These are phyloP conservation scores for Neurospora crassa DNA, from an alignment of 2,329 filamentous ascomycete species.

Conservation along the genomic window DNA sequence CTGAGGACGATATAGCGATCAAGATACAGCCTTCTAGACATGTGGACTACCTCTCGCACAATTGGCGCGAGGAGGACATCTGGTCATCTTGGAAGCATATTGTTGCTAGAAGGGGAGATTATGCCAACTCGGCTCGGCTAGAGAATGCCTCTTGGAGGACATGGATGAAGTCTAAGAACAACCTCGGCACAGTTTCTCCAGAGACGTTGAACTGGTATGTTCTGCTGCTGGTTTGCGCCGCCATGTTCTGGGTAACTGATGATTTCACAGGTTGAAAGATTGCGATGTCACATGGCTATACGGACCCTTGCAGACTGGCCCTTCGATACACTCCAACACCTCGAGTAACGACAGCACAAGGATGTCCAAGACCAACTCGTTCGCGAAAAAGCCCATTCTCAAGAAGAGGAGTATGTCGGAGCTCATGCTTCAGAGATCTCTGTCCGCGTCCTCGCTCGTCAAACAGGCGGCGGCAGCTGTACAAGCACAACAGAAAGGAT, in stretches of 20 bases:
- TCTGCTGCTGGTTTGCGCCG: neutral
- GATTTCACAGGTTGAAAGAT: slow-evolving; percentile 72
- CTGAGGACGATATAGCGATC: slow-evolving; percentile 72
- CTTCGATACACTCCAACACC: slow-evolving; percentile 33
- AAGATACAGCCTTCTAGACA: slow-evolving; percentile 69
- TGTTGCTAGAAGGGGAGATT: slow-evolving; percentile 66
- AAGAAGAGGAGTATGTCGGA: slow-evolving; percentile 97
- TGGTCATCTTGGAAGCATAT: slow-evolving; percentile 97
- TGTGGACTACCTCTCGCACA: slow-evolving; percentile 91
- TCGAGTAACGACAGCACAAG: slow-evolving; percentile 27
- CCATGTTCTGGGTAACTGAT: slow-evolving; percentile 6
- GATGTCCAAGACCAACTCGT: slow-evolving; percentile 50
- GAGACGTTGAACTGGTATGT: slow-evolving; percentile 87
- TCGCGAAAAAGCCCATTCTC: slow-evolving; percentile 81
- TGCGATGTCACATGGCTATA: slow-evolving; percentile 98
- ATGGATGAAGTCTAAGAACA: slow-evolving; percentile 89
- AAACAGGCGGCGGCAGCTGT: slow-evolving; percentile 83
- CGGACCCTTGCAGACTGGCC: slow-evolving; percentile 74
- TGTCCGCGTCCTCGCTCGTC: slow-evolving; percentile 79
- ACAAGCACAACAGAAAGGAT: slow-evolving; percentile 65
- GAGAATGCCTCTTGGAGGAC: slow-evolving; percentile 97
- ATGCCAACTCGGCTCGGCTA: slow-evolving; percentile 70
- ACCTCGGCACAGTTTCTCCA: slow-evolving; percentile 77
- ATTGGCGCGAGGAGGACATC: slow-evolving; percentile 92
- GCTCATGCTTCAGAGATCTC: slow-evolving; percentile 80